phyloP scores from a whole-genome alignment of 768 basidiomycete species.

The Leucogyrophana mollusca region DNA sequence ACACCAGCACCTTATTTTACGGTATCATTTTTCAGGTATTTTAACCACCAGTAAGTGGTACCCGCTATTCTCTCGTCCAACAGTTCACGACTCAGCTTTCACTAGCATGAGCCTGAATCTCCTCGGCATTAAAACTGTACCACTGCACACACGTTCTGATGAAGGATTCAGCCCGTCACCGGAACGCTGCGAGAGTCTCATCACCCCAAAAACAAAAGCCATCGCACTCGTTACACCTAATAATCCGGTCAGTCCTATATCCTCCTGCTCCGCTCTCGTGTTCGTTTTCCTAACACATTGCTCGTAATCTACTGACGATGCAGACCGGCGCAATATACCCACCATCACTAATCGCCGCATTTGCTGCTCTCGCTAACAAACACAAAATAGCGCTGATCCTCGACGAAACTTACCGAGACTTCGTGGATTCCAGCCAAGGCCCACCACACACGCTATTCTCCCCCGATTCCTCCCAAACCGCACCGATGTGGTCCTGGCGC shows the following conservation, averaged over 20 bases:
- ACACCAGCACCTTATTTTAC: background rate
- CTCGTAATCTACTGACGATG: background rate
- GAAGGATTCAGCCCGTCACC: conserved; percentile 63
- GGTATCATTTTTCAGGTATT: conserved; percentile 58
- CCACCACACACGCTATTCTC: conserved; percentile 61
- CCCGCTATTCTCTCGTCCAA: background rate
- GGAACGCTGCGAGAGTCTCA: conserved; percentile 45
- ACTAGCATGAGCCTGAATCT: conserved; percentile 61
- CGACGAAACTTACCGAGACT: conserved; percentile 91
- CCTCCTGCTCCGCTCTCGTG: background rate
- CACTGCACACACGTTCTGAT: conserved; percentile 48
- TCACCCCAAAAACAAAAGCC: conserved; percentile 60
- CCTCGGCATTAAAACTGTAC: conserved; percentile 57
- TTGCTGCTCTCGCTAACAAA: conserved; percentile 55
- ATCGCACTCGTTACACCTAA: conserved; percentile 78
- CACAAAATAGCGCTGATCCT: conserved; percentile 64
- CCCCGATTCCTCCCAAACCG: conserved; percentile 5
- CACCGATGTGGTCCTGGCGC: conserved; percentile 49
- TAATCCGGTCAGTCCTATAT: conserved; percentile 53
- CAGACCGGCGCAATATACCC: conserved; percentile 74
- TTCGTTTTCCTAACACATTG: background rate
- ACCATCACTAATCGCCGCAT: conserved; percentile 51
- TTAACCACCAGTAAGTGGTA: conserved; percentile 55
- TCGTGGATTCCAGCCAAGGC: conserved; percentile 44
- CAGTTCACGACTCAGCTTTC: conserved; percentile 1